A percentile compares a stretch with the other conserved stretches of the same genome.
These are phyloP conservation scores for Raddia guianensis DNA, from an alignment of 176 grass and related monocot genomes.

Conservation along the genomic window DNA sequence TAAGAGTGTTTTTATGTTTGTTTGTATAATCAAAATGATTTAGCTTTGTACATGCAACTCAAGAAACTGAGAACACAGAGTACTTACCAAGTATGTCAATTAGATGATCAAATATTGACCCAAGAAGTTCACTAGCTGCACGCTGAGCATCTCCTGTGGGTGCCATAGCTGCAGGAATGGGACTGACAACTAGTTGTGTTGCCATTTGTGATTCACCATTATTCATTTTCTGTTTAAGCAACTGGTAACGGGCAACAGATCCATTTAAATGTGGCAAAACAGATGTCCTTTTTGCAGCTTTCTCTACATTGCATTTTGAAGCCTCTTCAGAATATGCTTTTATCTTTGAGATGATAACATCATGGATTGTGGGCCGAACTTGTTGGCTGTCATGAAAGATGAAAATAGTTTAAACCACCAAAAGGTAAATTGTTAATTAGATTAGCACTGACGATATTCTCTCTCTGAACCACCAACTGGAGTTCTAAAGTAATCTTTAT, in stretches of 20 bases:
- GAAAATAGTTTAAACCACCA: conserved; percentile 28
- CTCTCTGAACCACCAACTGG: conserved; percentile 26
- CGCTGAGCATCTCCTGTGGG: conserved; percentile 74
- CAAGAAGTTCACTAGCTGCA: conserved; percentile 72
- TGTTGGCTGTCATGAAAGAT: conserved; percentile 66
- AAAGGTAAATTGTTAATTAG: conserved; percentile 21
- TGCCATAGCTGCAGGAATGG: conserved; percentile 78
- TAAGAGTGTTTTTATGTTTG: conserved; percentile 41
- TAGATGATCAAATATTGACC: conserved; percentile 72
- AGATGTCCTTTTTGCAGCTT: conserved; percentile 49
- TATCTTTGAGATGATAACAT: conserved; percentile 84
- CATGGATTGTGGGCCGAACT: conserved; percentile 85
- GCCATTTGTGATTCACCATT: conserved; percentile 56
- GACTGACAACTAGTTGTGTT: conserved; percentile 76
- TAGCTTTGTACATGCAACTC: conserved; percentile 34
- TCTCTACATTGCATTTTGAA: conserved; percentile 53
- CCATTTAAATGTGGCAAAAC: conserved; percentile 54
- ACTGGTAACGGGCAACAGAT: conserved; percentile 42
- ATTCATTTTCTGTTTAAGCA: conserved; percentile 74
- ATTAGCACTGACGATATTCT: conserved; percentile 7
- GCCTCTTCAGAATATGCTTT: conserved; percentile 58
- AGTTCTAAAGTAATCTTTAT: conserved; percentile 25
- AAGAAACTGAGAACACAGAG: conserved; percentile 36
- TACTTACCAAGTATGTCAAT: conserved; percentile 80
- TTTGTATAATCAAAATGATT: conserved; percentile 34